phyloP scores from a whole-genome alignment of 78 protist species.

The Guillardia theta region DNA sequence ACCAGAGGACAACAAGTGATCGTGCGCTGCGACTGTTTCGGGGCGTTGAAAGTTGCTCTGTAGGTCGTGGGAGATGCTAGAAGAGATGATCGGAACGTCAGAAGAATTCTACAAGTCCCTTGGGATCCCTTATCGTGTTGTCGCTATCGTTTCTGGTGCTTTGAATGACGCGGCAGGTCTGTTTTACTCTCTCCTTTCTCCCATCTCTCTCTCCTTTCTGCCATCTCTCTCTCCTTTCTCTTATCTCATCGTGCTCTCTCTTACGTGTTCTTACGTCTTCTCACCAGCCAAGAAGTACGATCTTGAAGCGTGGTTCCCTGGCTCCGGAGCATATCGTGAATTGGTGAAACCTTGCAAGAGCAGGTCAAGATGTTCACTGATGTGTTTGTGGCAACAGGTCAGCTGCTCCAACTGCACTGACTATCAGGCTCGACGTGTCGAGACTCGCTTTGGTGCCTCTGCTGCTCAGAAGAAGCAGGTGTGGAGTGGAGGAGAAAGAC shows the following conservation, averaged over 20 bases:
- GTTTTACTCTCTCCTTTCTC: background rate
- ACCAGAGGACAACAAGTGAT: slow-evolving; percentile 82
- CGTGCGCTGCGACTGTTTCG: too few relatives aligned
- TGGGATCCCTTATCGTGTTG: slow-evolving; percentile 95
- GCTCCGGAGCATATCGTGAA: slow-evolving; percentile 90
- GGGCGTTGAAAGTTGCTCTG: too few relatives aligned
- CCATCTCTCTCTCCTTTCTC: background rate
- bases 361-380: background rate
- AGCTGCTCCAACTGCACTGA: slow-evolving; percentile 99
- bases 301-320: slow-evolving; percentile 99
- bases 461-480: background rate
- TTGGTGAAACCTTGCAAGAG: slow-evolving; percentile 85
- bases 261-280: slow-evolving; percentile 81
- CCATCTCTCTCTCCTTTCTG: background rate
- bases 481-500: background rate
- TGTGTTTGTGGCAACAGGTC: background rate
- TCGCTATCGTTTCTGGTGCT: slow-evolving; percentile 92
- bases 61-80: slow-evolving; percentile 93
- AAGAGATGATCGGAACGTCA: slow-evolving; percentile 87
- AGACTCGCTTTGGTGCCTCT: slow-evolving; percentile 16
- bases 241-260: background rate
- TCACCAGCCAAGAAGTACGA: slow-evolving; percentile 99
- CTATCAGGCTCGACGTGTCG: slow-evolving; percentile 74
- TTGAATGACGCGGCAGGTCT: background rate
- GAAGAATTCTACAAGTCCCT: slow-evolving; percentile 91